Percentiles rank a stretch among this genome's conserved stretches.
Evolutionary conservation across 495 filamentous ascomycete species (phyloP).

Genomic region (Podospora pseudopauciseta): DNA sequence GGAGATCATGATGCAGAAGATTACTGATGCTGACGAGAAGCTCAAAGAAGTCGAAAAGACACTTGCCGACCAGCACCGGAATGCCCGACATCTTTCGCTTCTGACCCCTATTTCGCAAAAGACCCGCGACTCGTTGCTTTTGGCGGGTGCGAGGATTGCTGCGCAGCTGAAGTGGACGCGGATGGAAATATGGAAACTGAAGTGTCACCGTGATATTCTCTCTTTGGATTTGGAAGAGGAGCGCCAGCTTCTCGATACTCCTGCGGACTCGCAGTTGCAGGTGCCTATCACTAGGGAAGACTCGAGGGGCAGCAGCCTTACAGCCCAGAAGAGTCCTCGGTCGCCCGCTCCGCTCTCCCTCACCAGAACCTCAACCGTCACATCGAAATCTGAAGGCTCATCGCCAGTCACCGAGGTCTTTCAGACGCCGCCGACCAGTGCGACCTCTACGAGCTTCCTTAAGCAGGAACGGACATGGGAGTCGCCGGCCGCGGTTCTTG

Average conservation of each 20-base stretch:
- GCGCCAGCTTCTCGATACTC: slow-evolving; percentile 37
- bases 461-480: slow-evolving; percentile 51
- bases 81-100: slow-evolving; percentile 88
- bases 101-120: slow-evolving; percentile 83
- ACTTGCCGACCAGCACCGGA: slow-evolving; percentile 77
- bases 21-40: slow-evolving; percentile 79
- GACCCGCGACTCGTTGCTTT: slow-evolving; percentile 78
- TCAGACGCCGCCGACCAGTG: slow-evolving; percentile 46
- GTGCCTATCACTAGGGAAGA: slow-evolving; percentile 26
- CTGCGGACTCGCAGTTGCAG: slow-evolving; percentile 29
- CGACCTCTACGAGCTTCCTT: slow-evolving; percentile 45
- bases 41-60: slow-evolving; percentile 67
- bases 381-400: slow-evolving; percentile 32
- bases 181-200: slow-evolving; percentile 89
- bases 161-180: slow-evolving; percentile 90
- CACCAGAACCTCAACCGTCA: slow-evolving; percentile 28
- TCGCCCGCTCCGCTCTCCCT: slow-evolving; percentile 33
- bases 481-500: slow-evolving; percentile 46
- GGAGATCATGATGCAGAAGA: slow-evolving; percentile 76
- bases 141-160: slow-evolving; percentile 78
- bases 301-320: slow-evolving; percentile 25
- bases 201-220: slow-evolving; percentile 86
- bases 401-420: slow-evolving; percentile 41
- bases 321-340: slow-evolving; percentile 30
- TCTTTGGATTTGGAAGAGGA: slow-evolving; percentile 82